phyloP scores from a whole-genome alignment of 1,284 basidiomycete species.

The Pseudozyma flocculosa region DNA sequence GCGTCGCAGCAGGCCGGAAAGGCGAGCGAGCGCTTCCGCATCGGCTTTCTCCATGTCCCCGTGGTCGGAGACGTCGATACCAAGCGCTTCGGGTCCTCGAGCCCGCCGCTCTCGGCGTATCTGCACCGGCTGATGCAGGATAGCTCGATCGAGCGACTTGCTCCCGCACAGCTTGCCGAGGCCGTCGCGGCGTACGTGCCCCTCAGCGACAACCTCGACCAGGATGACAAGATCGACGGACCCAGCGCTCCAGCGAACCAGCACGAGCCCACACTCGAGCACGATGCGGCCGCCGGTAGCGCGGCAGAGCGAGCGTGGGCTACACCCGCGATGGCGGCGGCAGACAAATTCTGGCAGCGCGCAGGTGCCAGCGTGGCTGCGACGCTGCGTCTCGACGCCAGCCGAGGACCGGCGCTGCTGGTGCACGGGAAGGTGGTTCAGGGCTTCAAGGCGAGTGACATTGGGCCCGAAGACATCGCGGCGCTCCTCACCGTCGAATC shows the following conservation, averaged over 20 bases:
- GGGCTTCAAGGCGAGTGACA: constrained; percentile 2
- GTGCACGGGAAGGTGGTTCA: constrained; percentile 33
- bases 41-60: constrained; percentile 60
- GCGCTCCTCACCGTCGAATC: constrained; percentile 33
- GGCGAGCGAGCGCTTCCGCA: constrained; percentile 22
- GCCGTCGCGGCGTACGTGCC: constrained; percentile 3
- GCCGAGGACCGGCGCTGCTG: constrained; percentile 10
- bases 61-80: constrained; percentile 1
- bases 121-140: constrained; percentile 17
- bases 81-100: constrained; percentile 8
- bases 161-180: constrained; percentile 6
- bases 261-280: no score
- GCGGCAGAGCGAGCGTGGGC: background rate
- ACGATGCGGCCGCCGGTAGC: no score
- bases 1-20: constrained; percentile 56
- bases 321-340: background rate
- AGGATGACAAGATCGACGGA: background rate
- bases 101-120: constrained; percentile 13
- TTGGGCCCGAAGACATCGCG: constrained; percentile 25
- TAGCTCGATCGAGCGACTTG: background rate
- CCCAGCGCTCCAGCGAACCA: background rate
- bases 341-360: constrained; percentile 9
- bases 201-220: constrained; percentile 2
- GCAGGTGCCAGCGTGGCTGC: constrained; percentile 5
- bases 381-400: constrained; percentile 1